These are phyloP conservation scores for Beauveria pseudobassiana DNA, from an alignment of 2,329 filamentous ascomycete species.

Conservation along the genomic window DNA sequence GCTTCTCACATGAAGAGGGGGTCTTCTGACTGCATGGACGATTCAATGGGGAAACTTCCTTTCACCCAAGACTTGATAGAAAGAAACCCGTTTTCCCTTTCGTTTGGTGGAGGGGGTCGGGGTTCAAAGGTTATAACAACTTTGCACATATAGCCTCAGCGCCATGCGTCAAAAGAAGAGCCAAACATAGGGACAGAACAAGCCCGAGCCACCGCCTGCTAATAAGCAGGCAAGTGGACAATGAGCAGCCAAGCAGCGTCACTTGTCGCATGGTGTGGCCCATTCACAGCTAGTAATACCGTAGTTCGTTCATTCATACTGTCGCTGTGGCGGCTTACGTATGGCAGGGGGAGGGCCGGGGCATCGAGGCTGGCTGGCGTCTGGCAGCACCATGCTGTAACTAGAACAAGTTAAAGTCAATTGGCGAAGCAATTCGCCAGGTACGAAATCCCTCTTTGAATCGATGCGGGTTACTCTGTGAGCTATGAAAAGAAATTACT, in stretches of 20 bases:
- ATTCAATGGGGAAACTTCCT: neutral
- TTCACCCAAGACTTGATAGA: neutral
- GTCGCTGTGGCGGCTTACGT: slow-evolving; percentile 7
- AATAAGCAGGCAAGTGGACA: slow-evolving; percentile 1
- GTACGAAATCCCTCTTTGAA: too few species aligned
- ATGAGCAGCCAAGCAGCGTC: neutral
- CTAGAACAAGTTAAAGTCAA: too few species aligned
- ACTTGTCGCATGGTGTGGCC: slow-evolving; percentile 1
- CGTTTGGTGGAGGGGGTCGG: neutral
- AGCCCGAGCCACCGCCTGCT: neutral
- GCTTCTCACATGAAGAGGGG: neutral
- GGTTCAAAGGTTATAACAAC: neutral
- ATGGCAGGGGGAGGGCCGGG: neutral
- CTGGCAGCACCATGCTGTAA: neutral
- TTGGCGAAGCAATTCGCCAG: too few species aligned
- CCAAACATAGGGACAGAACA: neutral
- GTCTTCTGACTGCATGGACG: neutral
- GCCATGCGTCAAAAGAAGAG: neutral
- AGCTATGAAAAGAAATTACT: too few species aligned
- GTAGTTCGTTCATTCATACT: slow-evolving; percentile 2
- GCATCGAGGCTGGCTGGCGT: slow-evolving; percentile 1
- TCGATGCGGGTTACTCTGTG: too few species aligned
- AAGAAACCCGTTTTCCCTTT: neutral
- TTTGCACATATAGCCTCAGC: slow-evolving; percentile 4
- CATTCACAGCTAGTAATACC: neutral